Evolutionary conservation across 306 rosid species (phyloP).

Genomic region (Vicia faba): DNA sequence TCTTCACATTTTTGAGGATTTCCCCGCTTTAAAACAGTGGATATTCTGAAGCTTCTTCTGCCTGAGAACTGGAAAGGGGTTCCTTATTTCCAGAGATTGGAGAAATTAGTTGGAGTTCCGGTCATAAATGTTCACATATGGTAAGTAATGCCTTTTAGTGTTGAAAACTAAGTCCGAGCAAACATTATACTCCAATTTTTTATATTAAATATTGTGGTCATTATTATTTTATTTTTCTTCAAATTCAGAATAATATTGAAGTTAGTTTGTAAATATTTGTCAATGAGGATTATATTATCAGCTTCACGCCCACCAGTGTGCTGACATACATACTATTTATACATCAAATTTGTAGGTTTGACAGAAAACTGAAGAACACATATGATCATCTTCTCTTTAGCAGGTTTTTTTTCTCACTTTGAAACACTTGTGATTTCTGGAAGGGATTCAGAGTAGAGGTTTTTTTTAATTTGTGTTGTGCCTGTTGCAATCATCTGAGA

Average conservation of each 20-base stretch:
- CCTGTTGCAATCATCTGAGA: conserved; percentile 6
- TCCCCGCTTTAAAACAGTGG: conserved; percentile 57
- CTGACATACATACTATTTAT: conserved; percentile 28
- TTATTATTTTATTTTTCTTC: conserved; percentile 26
- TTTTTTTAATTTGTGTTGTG: neutral
- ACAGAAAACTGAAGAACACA: conserved; percentile 92
- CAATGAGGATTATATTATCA: conserved; percentile 20
- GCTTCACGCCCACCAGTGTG: conserved; percentile 5
- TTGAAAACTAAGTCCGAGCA: neutral
- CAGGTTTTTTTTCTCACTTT: conserved; percentile 66
- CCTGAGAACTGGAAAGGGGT: conserved; percentile 89
- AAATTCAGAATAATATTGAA: conserved; percentile 7
- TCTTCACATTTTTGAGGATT: conserved; percentile 35
- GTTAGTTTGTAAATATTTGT: conserved; percentile 29
- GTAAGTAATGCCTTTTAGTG: conserved; percentile 52
- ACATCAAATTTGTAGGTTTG: conserved; percentile 70
- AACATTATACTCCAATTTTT: conserved; percentile 17
- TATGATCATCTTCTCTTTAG: conserved; percentile 95
- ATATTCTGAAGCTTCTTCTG: conserved; percentile 84
- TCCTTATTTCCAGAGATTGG: conserved; percentile 88
- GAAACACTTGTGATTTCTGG: conserved; percentile 20
- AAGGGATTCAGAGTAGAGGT: conserved; percentile 30
- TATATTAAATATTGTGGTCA: neutral
- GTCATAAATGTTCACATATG: conserved; percentile 96
- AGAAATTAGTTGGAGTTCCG: conserved; percentile 91